Evolutionary conservation across 768 basidiomycete genomes (phyloP).

Genomic region (Leccinum disarticulatum): DNA sequence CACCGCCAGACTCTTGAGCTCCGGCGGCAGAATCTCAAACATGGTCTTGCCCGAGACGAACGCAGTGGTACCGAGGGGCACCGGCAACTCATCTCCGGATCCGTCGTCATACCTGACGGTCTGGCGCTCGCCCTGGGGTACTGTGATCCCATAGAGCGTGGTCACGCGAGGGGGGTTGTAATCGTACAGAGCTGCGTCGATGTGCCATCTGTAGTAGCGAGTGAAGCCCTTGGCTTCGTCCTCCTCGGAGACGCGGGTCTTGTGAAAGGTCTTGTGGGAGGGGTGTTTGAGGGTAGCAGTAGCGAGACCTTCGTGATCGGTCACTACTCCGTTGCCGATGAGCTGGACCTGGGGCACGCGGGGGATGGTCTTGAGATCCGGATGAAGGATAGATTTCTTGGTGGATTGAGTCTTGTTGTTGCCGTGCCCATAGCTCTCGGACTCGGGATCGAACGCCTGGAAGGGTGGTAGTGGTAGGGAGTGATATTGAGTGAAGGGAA

Average conservation of each 20-base stretch:
- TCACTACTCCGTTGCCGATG: constrained; percentile 84
- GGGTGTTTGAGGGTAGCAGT: constrained; percentile 83
- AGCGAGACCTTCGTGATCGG: constrained; percentile 77
- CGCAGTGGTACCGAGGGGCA: constrained; percentile 85
- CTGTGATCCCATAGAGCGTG: constrained; percentile 74
- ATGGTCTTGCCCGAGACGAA: constrained; percentile 81
- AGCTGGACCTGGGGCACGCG: constrained; percentile 88
- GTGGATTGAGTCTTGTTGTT: constrained; percentile 81
- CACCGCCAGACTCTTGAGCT: constrained; percentile 79
- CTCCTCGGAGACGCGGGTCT: constrained; percentile 66
- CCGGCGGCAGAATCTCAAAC: constrained; percentile 73
- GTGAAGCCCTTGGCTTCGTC: constrained; percentile 78
- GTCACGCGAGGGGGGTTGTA: constrained; percentile 81
- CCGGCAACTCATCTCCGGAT: constrained; percentile 76
- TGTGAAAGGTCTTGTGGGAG: constrained; percentile 85
- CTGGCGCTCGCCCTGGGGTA: constrained; percentile 68
- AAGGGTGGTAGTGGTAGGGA: constrained; percentile 8
- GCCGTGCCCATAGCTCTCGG: constrained; percentile 76
- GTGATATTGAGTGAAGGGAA: neutral
- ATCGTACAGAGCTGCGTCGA: constrained; percentile 83
- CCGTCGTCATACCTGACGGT: constrained; percentile 80
- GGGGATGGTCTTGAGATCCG: constrained; percentile 89
- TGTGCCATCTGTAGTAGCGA: constrained; percentile 92
- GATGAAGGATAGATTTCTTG: constrained; percentile 80
- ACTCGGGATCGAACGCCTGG: constrained; percentile 73